Evolutionary conservation across 2,329 filamentous ascomycete species (phyloP).

Genomic region (Penicillium italicum): DNA sequence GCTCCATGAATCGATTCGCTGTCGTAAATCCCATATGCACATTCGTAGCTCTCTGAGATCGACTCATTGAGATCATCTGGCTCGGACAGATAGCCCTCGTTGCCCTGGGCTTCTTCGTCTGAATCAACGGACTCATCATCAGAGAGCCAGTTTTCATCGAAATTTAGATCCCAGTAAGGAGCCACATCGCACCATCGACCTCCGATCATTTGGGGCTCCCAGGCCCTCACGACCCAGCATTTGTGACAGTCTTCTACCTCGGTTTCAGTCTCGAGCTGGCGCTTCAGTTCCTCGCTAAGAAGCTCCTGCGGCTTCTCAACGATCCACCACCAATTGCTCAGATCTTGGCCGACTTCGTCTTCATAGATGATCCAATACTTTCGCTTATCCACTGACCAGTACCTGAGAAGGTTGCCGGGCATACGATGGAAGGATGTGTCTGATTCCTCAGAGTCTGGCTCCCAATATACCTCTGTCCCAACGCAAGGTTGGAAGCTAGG

Average conservation of each 20-base stretch:
- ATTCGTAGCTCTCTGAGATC: not conserved
- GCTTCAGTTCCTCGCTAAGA: constrained; percentile 4
- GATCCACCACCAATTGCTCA: constrained; percentile 6
- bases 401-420: constrained; percentile 1
- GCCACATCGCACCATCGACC: not conserved
- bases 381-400: constrained; percentile 11
- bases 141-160: constrained; percentile 8
- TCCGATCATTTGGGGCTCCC: constrained; percentile 3
- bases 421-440: constrained; percentile 6
- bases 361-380: constrained; percentile 7
- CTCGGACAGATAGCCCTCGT: not conserved
- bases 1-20: not conserved
- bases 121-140: constrained; percentile 10
- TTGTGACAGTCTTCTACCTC: constrained; percentile 5
- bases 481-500: constrained; percentile 1
- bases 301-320: constrained; percentile 11
- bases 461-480: constrained; percentile 5
- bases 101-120: not conserved
- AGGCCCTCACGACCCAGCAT: constrained; percentile 7
- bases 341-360: not conserved
- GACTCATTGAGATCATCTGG: not conserved
- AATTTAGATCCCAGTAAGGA: constrained; percentile 11
- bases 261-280: not conserved
- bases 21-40: not conserved
- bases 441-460: not conserved